These are phyloP conservation scores for Colletotrichum theobromicola DNA, from an alignment of 2,329 filamentous ascomycete genomes.

Conservation along the genomic window DNA sequence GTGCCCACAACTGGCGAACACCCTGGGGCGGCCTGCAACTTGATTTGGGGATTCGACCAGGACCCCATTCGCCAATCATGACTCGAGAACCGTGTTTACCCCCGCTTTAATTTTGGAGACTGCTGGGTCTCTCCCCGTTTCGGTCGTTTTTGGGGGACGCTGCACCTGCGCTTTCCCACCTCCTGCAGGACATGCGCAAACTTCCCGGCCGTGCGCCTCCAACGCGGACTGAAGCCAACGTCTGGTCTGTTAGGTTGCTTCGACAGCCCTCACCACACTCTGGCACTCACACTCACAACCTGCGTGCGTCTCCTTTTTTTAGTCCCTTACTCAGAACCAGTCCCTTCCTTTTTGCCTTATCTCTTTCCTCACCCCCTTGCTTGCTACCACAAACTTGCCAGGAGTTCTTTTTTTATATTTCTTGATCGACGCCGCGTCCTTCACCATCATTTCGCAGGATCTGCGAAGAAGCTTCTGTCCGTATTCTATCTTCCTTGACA, in stretches of 20 bases:
- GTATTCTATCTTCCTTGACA: slow-evolving; percentile 5
- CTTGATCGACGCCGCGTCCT: not conserved
- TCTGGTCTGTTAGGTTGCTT: slow-evolving; percentile 10
- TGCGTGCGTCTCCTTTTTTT: slow-evolving; percentile 2
- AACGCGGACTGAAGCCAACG: slow-evolving; percentile 10
- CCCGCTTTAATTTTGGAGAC: not conserved
- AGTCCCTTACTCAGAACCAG: not conserved
- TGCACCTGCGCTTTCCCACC: slow-evolving; percentile 13
- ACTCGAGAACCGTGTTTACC: not conserved
- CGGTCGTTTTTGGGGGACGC: not conserved
- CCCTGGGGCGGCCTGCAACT: not conserved
- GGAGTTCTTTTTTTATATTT: slow-evolving; percentile 11
- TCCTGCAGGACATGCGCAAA: slow-evolving; percentile 20
- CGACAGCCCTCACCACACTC: slow-evolving; percentile 7
- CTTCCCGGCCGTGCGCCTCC: slow-evolving; percentile 16
- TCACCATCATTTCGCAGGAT: not conserved
- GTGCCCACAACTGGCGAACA: not conserved
- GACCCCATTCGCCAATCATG: not conserved
- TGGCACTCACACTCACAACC: not conserved
- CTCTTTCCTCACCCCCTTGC: not conserved
- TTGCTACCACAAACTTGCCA: not conserved
- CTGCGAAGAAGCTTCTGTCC: slow-evolving; percentile 5
- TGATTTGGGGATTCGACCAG: not conserved
- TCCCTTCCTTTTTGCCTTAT: slow-evolving; percentile 3
- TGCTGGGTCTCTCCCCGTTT: slow-evolving; percentile 2